phyloP scores from a whole-genome alignment of 1,284 basidiomycete species.

The Xerocomus amazonicus region DNA sequence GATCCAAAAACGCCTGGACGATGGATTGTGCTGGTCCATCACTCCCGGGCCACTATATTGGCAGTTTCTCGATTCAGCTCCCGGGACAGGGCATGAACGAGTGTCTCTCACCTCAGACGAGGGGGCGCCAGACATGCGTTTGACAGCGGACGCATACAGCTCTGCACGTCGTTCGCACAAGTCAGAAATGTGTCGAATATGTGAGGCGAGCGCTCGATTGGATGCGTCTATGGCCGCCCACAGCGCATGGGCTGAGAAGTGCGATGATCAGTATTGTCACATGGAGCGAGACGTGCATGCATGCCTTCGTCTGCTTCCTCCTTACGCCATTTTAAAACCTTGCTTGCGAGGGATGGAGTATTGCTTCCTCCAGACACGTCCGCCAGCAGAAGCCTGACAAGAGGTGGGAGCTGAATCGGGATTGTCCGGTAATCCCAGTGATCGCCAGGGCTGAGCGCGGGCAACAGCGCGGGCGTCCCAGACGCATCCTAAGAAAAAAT shows the following conservation, averaged over 20 bases:
- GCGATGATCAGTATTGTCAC: constrained; percentile 9
- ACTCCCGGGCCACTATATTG: constrained; percentile 21
- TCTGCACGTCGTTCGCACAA: constrained; percentile 44
- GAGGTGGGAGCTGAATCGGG: constrained; percentile 77
- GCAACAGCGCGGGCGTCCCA: constrained; percentile 16
- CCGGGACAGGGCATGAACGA: background rate
- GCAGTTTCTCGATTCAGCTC: constrained; percentile 1
- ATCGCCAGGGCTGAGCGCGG: constrained; percentile 48
- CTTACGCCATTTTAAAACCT: constrained; percentile 82
- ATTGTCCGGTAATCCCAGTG: constrained; percentile 65
- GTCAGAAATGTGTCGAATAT: constrained; percentile 48
- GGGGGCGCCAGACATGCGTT: constrained; percentile 56
- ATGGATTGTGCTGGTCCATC: constrained; percentile 8
- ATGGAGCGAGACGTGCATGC: background rate
- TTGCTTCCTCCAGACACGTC: constrained; percentile 93
- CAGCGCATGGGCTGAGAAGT: constrained; percentile 50
- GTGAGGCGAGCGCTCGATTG: constrained; percentile 56
- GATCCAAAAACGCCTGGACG: constrained; percentile 50
- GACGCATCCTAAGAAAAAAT: constrained; percentile 14
- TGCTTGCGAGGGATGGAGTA: constrained; percentile 86
- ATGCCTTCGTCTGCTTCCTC: constrained; percentile 58
- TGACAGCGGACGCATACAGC: constrained; percentile 53
- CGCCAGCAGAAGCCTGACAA: constrained; percentile 80
- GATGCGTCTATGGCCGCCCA: constrained; percentile 69
- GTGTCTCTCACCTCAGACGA: constrained; percentile 48